Evolutionary conservation across 2,329 filamentous ascomycete genomes (phyloP).

Genomic region (Exophiala sideris): DNA sequence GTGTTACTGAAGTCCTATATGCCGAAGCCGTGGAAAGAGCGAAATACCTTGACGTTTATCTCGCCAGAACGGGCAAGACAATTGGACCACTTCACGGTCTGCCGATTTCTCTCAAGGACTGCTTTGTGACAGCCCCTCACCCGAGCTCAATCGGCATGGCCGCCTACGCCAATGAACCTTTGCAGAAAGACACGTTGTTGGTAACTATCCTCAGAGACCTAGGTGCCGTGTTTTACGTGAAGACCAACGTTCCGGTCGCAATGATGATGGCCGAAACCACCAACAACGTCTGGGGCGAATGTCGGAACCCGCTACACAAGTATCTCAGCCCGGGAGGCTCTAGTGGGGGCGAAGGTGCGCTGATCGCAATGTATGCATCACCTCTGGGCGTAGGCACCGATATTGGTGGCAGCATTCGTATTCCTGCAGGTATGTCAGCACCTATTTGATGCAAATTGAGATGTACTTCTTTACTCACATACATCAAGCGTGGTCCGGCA

Average conservation of each 20-base stretch:
- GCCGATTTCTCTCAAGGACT: constrained; percentile 56
- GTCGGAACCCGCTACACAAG: constrained; percentile 37
- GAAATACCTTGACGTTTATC: constrained; percentile 52
- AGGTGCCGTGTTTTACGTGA: constrained; percentile 51
- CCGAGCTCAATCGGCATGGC: constrained; percentile 38
- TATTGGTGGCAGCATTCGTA: constrained; percentile 41
- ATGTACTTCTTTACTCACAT: no score
- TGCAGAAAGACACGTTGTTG: constrained; percentile 31
- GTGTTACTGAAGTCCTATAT: constrained; percentile 58
- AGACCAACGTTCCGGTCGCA: constrained; percentile 52
- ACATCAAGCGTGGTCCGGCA: constrained; percentile 32
- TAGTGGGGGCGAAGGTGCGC: constrained; percentile 36
- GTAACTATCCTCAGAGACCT: constrained; percentile 39
- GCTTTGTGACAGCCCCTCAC: constrained; percentile 28
- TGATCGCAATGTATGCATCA: constrained; percentile 34
- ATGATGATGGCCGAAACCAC: constrained; percentile 46
- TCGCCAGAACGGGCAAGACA: constrained; percentile 42
- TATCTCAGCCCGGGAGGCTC: constrained; percentile 36
- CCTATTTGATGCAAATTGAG: no score
- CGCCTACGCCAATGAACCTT: constrained; percentile 35
- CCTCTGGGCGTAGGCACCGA: constrained; percentile 39
- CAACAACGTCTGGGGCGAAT: constrained; percentile 43
- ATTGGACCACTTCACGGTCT: constrained; percentile 65
- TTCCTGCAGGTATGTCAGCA: constrained; percentile 29
- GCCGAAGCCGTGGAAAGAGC: constrained; percentile 51